Percentiles rank a stretch among this genome's conserved stretches.
These are phyloP conservation scores for Lecanoromycetidae sp. DNA, from an alignment of 2,329 filamentous ascomycete genomes.

Conservation along the genomic window DNA sequence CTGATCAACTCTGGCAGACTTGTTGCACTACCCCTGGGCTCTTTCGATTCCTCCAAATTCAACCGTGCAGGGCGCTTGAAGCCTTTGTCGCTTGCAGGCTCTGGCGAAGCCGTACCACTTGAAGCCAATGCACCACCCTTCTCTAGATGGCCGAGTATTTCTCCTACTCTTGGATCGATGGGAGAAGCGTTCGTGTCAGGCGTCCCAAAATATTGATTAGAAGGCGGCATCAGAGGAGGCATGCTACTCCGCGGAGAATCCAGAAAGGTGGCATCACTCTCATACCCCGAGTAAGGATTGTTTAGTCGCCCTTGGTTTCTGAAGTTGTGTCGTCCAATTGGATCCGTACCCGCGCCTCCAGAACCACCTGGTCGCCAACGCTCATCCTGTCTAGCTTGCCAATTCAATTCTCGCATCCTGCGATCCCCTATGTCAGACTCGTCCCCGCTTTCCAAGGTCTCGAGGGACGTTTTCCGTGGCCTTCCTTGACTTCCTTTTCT, in stretches of 20 bases:
- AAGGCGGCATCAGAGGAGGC: constrained; percentile 6
- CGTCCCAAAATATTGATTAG: constrained; percentile 5
- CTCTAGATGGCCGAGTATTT: constrained; percentile 17
- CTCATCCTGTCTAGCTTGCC: constrained; percentile 14
- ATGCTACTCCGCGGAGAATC: constrained; percentile 11
- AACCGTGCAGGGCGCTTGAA: constrained; percentile 52
- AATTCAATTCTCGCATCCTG: constrained; percentile 13
- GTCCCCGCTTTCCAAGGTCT: constrained; percentile 27
- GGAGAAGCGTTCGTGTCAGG: constrained; percentile 8
- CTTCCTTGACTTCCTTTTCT: constrained; percentile 34
- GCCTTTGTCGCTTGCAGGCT: constrained; percentile 9
- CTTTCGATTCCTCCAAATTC: constrained; percentile 69
- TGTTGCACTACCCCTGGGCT: constrained; percentile 76
- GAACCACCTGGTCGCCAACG: constrained; percentile 10
- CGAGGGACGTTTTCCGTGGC: constrained; percentile 30
- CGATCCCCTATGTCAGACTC: constrained; percentile 14
- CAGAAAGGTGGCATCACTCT: constrained; percentile 14
- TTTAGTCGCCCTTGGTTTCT: constrained; percentile 8
- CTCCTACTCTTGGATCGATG: constrained; percentile 15
- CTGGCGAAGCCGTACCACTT: constrained; percentile 13
- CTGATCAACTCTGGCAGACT: constrained; percentile 84
- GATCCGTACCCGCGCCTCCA: constrained; percentile 7
- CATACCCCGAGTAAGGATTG: constrained; percentile 15
- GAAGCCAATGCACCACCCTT: constrained; percentile 17
- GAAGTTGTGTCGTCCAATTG: constrained; percentile 15